These are phyloP conservation scores for Hypocrella siamensis DNA, from an alignment of 2,329 filamentous ascomycete species.

Conservation along the genomic window DNA sequence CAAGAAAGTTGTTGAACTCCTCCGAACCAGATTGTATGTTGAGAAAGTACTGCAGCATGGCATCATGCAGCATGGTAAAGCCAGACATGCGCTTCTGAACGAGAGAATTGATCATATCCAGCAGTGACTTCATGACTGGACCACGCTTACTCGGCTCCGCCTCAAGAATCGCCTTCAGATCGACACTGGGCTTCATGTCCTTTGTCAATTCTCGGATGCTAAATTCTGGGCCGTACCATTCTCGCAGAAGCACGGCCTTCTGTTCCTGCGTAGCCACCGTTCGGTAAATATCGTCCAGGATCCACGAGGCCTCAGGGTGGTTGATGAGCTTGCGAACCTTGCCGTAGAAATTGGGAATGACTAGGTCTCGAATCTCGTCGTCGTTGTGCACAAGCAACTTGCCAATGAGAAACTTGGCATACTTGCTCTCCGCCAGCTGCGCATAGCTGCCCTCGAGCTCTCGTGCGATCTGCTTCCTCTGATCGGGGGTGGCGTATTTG, in stretches of 20 bases:
- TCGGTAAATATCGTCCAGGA: slow-evolving; percentile 91
- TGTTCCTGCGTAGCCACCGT: slow-evolving; percentile 74
- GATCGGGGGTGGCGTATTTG: slow-evolving; percentile 80
- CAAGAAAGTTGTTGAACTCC: slow-evolving; percentile 75
- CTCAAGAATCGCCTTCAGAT: slow-evolving; percentile 61
- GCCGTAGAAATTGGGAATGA: slow-evolving; percentile 91
- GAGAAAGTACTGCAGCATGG: slow-evolving; percentile 92
- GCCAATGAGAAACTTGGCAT: slow-evolving; percentile 93
- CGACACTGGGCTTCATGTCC: slow-evolving; percentile 41
- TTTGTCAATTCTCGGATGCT: slow-evolving; percentile 52
- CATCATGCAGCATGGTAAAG: slow-evolving; percentile 95
- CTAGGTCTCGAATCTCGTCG: slow-evolving; percentile 68
- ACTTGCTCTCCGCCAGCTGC: slow-evolving; percentile 80
- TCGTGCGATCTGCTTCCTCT: slow-evolving; percentile 70
- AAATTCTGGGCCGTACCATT: slow-evolving; percentile 96
- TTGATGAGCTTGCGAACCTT: slow-evolving; percentile 87
- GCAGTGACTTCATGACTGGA: slow-evolving; percentile 72
- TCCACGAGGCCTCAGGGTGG: slow-evolving; percentile 93
- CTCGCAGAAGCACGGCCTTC: slow-evolving; percentile 68
- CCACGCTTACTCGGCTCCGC: slow-evolving; percentile 71
- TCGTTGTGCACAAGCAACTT: slow-evolving; percentile 93
- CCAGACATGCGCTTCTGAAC: slow-evolving; percentile 94
- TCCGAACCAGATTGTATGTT: slow-evolving; percentile 62
- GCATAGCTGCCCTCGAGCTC: slow-evolving; percentile 78
- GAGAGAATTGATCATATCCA: slow-evolving; percentile 77